Evolutionary conservation across 2,329 filamentous ascomycete genomes (phyloP).

Genomic region (Phialocephala sp.): DNA sequence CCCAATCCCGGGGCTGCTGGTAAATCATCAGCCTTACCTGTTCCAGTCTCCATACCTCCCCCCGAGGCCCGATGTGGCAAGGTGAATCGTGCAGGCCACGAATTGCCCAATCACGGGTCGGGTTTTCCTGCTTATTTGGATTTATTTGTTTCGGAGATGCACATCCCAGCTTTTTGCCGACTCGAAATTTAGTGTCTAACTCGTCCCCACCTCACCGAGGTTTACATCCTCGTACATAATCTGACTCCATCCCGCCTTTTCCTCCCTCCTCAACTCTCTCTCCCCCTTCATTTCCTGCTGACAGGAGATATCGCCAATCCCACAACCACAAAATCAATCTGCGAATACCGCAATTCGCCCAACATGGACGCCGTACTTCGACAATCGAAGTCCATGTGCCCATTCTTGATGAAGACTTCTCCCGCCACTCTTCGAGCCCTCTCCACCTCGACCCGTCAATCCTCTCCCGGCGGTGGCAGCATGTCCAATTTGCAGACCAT

Average conservation of each 20-base stretch:
- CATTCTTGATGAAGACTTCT: slow-evolving; percentile 94
- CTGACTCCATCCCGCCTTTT: slow-evolving; percentile 3
- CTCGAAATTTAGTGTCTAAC: slow-evolving; percentile 2
- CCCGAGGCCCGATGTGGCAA: not conserved
- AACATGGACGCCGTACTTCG: slow-evolving; percentile 92
- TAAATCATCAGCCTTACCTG: not conserved
- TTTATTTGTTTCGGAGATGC: not conserved
- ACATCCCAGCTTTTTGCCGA: slow-evolving; percentile 5
- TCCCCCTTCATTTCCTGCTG: slow-evolving; percentile 17
- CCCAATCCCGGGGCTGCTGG: not conserved
- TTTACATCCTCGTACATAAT: slow-evolving; percentile 12
- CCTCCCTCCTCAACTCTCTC: not conserved
- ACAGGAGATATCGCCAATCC: slow-evolving; percentile 19
- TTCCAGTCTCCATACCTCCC: not conserved
- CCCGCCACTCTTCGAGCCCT: slow-evolving; percentile 90
- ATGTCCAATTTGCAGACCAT: slow-evolving; percentile 97
- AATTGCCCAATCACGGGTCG: slow-evolving; percentile 6
- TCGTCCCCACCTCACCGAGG: slow-evolving; percentile 15
- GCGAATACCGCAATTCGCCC: slow-evolving; percentile 23
- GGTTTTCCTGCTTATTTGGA: slow-evolving; percentile 12
- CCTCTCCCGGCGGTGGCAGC: slow-evolving; percentile 82
- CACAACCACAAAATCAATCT: not conserved
- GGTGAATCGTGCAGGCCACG: no score
- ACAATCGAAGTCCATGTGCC: slow-evolving; percentile 96
- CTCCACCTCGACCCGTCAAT: slow-evolving; percentile 66